These are phyloP conservation scores for Cladorrhinum samala DNA, from an alignment of 495 filamentous ascomycete species.

Conservation along the genomic window DNA sequence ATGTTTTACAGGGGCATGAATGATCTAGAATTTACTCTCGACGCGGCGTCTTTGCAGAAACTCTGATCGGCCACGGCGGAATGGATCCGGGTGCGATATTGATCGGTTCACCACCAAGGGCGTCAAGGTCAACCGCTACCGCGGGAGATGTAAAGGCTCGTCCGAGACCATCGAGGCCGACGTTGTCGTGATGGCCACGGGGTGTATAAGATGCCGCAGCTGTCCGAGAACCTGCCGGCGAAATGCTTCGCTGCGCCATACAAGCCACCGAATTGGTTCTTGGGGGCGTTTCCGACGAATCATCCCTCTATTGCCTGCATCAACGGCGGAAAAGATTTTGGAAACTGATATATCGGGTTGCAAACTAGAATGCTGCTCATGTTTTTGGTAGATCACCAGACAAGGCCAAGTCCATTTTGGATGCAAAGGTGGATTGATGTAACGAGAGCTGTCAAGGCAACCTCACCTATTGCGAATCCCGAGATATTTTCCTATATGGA, in stretches of 20 bases:
- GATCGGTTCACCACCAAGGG: conserved; percentile 57
- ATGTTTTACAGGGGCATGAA: conserved; percentile 84
- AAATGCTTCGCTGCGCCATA: conserved; percentile 66
- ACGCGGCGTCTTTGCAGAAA: conserved; percentile 70
- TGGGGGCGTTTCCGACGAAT: conserved; percentile 69
- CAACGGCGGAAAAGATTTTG: conserved; percentile 82
- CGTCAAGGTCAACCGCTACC: conserved; percentile 62
- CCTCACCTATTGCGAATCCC: conserved; percentile 64
- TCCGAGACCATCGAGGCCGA: conserved; percentile 60
- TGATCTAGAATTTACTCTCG: conserved; percentile 82
- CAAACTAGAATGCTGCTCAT: conserved; percentile 80
- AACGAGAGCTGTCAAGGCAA: conserved; percentile 64
- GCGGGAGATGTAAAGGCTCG: conserved; percentile 58
- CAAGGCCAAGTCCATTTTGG: conserved; percentile 60
- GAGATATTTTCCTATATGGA: conserved; percentile 88
- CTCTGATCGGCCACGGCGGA: conserved; percentile 68
- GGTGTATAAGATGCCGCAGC: conserved; percentile 65
- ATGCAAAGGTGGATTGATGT: conserved; percentile 87
- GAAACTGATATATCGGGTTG: conserved; percentile 85
- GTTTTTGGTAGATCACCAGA: conserved; percentile 75
- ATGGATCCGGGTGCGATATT: conserved; percentile 79
- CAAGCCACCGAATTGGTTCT: conserved; percentile 77
- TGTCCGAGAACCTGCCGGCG: conserved; percentile 61
- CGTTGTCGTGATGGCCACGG: conserved; percentile 78
- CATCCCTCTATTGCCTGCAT: conserved; percentile 65